Evolutionary conservation across 495 filamentous ascomycete species (phyloP).

Genomic region (Lophium mytilinum): DNA sequence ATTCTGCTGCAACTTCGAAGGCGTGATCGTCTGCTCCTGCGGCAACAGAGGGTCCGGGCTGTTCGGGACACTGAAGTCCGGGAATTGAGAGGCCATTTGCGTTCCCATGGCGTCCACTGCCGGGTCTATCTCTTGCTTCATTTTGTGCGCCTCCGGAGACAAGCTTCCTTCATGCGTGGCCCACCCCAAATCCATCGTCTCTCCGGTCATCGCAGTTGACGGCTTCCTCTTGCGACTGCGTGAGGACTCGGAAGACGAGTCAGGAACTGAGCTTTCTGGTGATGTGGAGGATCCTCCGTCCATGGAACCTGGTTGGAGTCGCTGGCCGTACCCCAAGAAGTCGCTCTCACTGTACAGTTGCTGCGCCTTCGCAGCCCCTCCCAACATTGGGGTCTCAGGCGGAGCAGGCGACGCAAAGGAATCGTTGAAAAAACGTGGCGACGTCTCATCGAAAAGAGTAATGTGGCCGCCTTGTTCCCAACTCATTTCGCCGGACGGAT

Average conservation of each 20-base stretch:
- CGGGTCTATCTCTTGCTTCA: neutral
- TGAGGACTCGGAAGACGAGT: constrained; percentile 43
- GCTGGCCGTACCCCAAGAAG: too few relatives aligned
- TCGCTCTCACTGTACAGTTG: neutral
- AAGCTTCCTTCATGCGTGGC: neutral
- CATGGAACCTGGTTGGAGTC: constrained; percentile 12
- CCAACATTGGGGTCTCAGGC: neutral
- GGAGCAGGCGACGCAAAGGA: neutral
- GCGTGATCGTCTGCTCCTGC: neutral
- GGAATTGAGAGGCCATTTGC: neutral
- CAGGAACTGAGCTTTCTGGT: constrained; percentile 38
- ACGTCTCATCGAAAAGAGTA: neutral
- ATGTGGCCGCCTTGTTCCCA: neutral
- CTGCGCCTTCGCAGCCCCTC: neutral
- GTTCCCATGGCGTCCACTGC: neutral
- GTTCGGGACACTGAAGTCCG: neutral
- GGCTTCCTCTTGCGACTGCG: constrained; percentile 39
- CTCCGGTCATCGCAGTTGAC: constrained; percentile 30
- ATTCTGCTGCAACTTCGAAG: neutral
- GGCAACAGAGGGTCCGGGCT: neutral
- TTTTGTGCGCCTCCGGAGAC: too few relatives aligned
- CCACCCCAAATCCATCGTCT: constrained; percentile 12
- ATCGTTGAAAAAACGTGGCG: neutral
- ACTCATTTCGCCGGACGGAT: neutral
- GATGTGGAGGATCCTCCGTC: constrained; percentile 28